Percentiles rank a stretch among this genome's conserved stretches.
Conservation (phyloP, 176 grass and related monocot genomes). For the Secale cereale region DNA sequence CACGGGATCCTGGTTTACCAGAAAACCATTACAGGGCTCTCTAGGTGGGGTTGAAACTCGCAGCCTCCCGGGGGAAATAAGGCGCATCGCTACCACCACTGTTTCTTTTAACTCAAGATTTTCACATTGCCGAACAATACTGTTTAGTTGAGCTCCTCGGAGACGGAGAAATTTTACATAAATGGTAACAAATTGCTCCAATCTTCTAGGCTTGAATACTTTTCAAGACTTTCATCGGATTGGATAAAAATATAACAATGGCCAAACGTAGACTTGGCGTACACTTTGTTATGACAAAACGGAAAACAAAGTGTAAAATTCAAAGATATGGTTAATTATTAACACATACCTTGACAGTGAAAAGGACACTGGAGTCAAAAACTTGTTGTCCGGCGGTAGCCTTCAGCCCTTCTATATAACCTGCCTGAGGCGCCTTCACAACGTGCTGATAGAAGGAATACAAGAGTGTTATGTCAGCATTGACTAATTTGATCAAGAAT, state of each 20-base stretch:
- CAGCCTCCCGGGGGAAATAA: neutral
- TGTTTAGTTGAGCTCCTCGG: neutral
- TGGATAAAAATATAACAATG: neutral
- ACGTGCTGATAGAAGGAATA: slow-evolving; percentile 58
- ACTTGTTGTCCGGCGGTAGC: slow-evolving; percentile 84
- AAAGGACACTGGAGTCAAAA: slow-evolving; percentile 83
- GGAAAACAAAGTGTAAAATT: neutral
- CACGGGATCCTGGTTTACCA: neutral
- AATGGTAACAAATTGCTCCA: neutral
- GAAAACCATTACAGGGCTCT: no score
- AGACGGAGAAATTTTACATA: neutral
- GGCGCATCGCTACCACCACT: neutral
- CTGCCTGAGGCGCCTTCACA: slow-evolving; percentile 71
- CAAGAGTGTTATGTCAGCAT: neutral
- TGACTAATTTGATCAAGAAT: neutral
- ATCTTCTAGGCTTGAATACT: neutral
- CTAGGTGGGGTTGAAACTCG: neutral
- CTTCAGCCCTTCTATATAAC: slow-evolving; percentile 69
- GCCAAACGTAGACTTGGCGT: neutral
- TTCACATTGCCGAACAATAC: neutral
- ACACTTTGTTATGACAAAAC: neutral
- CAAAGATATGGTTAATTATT: neutral
- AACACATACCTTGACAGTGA: slow-evolving; percentile 66
- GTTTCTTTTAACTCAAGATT: neutral
- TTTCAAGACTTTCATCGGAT: neutral